Evolutionary conservation across 2,329 filamentous ascomycete genomes (phyloP), one percentile per base, ranked within the genome.

Genomic region (Daldinia eschscholtzii): DNA sequence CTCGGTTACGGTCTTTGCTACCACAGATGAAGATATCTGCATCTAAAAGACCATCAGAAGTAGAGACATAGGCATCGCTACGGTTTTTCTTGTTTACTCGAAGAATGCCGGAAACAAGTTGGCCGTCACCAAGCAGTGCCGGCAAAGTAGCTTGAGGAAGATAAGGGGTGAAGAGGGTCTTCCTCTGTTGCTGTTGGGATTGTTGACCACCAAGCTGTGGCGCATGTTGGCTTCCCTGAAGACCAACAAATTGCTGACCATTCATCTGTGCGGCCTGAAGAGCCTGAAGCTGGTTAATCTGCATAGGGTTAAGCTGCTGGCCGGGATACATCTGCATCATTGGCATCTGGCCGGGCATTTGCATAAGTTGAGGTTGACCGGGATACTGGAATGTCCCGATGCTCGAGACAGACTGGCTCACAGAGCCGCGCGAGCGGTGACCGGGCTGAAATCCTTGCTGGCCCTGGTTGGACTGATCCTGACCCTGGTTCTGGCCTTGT

Each of bases 61-160:
- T 97, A 10, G 96, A 96, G 62, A 99, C 96, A 77, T 99, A 99
- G 30, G 96, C 96, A 81, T 99, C 96, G 76, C 95, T 98, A 71
- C 96, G 92, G 83, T 99, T 99, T 87, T 99, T 99, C 86, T 98
- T 99, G 88, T 99, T 99, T 73, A 99, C 96, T 68, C 96, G 93
- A 59, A 99, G 91, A 74, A 98, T 94, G 83, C 96, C 96, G 69
- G 95, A 95, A 61, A 99, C 96, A 65, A 99, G 91, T 81, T 97
- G 94, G 18, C 96, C 96, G 77, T 98, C 93, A 68, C 89, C 91
- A 65, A 98, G 88, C 42, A 99, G 88, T 57, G 94, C 95, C 65
- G 96, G 96, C 20, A 99, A 86, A 65, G 92, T 97, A 6, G 95
- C 95, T 80, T 99, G 96, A 15, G 96, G 95, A 57, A 99, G 88